Conservation (phyloP, 257 asterid genomes). For the Przewalskia tangutica region DNA sequence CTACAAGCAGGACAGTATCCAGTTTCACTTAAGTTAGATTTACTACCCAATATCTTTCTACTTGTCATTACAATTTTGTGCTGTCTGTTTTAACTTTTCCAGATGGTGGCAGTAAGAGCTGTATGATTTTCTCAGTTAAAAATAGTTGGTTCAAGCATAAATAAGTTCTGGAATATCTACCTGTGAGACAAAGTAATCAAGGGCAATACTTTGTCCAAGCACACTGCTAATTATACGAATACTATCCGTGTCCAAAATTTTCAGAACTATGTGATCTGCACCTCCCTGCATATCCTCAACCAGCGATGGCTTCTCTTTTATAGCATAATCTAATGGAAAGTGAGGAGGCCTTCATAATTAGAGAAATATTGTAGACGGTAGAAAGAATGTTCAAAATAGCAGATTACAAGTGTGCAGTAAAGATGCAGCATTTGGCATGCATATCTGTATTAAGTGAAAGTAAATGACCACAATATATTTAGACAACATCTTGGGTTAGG, state of each 20-base stretch:
- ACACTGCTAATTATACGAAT: conserved; percentile 81
- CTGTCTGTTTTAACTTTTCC: not conserved
- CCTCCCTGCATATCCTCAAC: conserved; percentile 93
- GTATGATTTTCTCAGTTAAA: not conserved
- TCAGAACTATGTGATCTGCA: conserved; percentile 69
- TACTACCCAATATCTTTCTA: not conserved
- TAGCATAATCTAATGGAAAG: conserved; percentile 64
- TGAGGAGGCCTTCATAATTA: not conserved
- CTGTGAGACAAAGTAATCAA: conserved; percentile 97
- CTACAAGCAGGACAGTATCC: conserved; percentile 23
- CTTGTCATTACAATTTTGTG: not conserved
- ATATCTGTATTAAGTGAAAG: not conserved
- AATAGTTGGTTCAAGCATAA: not conserved
- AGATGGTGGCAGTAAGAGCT: not conserved
- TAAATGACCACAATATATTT: not conserved
- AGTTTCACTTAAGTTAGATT: not conserved
- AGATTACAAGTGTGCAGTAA: not conserved
- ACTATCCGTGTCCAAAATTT: conserved; percentile 77
- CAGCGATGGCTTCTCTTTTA: conserved; percentile 81
- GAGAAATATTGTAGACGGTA: not conserved
- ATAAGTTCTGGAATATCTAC: conserved; percentile 23
- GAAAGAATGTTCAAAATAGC: not conserved
- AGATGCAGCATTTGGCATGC: not conserved
- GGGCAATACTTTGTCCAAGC: conserved; percentile 96
- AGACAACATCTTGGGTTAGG: not conserved